Percentiles rank a stretch among this genome's conserved stretches.
phyloP scores from a whole-genome alignment of 371 early-diverging fungal species.

The Syncephalis plumigaleata region DNA sequence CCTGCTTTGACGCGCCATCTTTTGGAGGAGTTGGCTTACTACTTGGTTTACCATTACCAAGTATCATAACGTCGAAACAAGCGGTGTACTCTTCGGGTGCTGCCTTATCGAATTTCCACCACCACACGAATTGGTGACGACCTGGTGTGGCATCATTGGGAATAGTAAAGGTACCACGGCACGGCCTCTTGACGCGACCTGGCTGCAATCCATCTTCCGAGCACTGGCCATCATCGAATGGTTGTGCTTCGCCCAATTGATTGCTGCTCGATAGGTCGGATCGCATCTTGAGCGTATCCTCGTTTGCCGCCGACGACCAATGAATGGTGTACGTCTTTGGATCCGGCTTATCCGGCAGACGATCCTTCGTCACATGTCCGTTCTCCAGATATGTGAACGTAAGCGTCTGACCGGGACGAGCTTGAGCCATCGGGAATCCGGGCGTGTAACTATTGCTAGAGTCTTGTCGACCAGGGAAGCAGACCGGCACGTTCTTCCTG shows the following conservation, averaged over 20 bases:
- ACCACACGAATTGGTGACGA: slow-evolving; percentile 16
- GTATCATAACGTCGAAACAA: slow-evolving; percentile 16
- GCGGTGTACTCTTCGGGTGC: slow-evolving; percentile 18
- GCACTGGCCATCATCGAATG: slow-evolving; percentile 4
- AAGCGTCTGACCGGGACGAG: slow-evolving; percentile 9
- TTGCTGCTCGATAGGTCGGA: slow-evolving; percentile 9
- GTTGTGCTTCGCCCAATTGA: slow-evolving; percentile 2
- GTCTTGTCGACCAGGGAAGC: slow-evolving; percentile 13
- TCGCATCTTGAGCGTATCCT: slow-evolving; percentile 6
- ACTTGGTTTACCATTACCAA: not conserved
- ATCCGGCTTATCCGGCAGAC: slow-evolving; percentile 3
- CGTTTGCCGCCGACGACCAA: slow-evolving; percentile 7
- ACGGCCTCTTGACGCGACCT: slow-evolving; percentile 5
- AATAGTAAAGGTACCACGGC: slow-evolving; percentile 11
- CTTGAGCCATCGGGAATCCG: slow-evolving; percentile 8
- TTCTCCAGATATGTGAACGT: slow-evolving; percentile 15
- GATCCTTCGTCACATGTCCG: slow-evolving; percentile 14
- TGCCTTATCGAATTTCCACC: slow-evolving; percentile 16
- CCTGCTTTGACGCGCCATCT: too few species aligned
- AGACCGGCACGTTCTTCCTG: slow-evolving; percentile 10
- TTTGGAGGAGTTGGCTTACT: too few species aligned
- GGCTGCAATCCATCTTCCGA: slow-evolving; percentile 3
- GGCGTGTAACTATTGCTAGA: slow-evolving; percentile 10
- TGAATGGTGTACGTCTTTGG: slow-evolving; percentile 5
- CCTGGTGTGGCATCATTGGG: slow-evolving; percentile 11